These are phyloP conservation scores for Pythium dissotocum DNA, from an alignment of 352 stramenopile genomes.

Conservation along the genomic window DNA sequence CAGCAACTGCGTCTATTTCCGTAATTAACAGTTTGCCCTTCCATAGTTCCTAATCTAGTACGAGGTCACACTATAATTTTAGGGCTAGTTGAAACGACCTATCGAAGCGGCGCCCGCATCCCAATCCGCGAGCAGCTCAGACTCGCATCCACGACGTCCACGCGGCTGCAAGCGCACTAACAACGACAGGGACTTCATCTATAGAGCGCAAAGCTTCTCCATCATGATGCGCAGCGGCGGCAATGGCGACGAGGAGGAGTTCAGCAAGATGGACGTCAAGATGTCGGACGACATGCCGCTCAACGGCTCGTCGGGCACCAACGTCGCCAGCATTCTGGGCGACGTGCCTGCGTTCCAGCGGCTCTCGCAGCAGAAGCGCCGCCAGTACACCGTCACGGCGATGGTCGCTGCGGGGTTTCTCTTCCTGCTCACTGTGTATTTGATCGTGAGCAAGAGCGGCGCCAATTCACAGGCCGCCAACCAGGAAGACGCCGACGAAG, in stretches of 20 bases:
- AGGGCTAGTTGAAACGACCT: background rate
- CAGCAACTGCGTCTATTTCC: background rate
- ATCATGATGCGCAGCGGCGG: slow-evolving; percentile 18
- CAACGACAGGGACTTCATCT: background rate
- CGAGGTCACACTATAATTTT: background rate
- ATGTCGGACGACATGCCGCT: slow-evolving; percentile 34
- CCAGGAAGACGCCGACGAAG: slow-evolving; percentile 10
- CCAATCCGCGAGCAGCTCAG: background rate
- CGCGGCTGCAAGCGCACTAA: background rate
- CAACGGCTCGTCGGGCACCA: slow-evolving; percentile 19
- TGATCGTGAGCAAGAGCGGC: slow-evolving; percentile 25
- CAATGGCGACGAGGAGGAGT: slow-evolving; percentile 22
- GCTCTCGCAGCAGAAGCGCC: slow-evolving; percentile 26
- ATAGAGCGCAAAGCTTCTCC: too few relatives aligned
- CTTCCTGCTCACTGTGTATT: slow-evolving; percentile 26
- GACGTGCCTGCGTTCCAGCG: slow-evolving; percentile 25
- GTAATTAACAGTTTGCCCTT: background rate
- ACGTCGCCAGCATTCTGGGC: slow-evolving; percentile 18
- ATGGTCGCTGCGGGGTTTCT: slow-evolving; percentile 20
- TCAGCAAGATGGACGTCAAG: slow-evolving; percentile 35
- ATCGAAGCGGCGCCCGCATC: background rate
- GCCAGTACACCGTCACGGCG: slow-evolving; percentile 23
- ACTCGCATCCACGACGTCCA: background rate
- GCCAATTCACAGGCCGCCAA: background rate
- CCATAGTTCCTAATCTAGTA: background rate